Base-by-base conservation (phyloP, 352 stramenopile species). In the Phytophthora quininea region DNA sequence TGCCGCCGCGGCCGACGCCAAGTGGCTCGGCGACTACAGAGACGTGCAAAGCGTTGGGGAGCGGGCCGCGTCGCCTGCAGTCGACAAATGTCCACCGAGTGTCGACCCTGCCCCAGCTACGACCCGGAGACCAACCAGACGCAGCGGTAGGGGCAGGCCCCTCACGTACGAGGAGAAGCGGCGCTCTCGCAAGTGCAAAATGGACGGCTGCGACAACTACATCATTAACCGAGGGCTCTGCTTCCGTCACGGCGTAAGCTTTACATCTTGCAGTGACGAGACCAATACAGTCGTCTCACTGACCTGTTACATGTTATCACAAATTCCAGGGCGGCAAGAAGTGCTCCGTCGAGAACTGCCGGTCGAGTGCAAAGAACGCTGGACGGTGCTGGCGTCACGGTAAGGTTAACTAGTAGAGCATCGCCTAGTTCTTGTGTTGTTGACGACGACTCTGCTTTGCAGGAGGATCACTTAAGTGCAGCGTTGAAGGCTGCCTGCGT, bases 161-260 rank as follows among this genome's bases (percentile, higher is more conserved):
- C 62, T 70, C 33, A 57, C 40, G 35, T 37, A 62, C n/a, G 64
- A 74, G 45, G 62, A 80, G 59, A 81, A 82, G 62, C 73, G 65
- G 10, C 61, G 67, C 35, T 67, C 62, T 2, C 70, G 71, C 19
- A 48, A 67, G 49, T 86, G 77, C 61, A 77, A 70, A 45, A 38
- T 76, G 37, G 67, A 71, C 15, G 74, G 68, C 45, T 86, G 77
- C 40, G 48, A 68, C 31, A 78, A 77, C 49, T 86, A 86, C 64
- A 79, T 79, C 45, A 75, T 85, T 37, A 74, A 82, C 62, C 71
- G 71, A 37, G 77, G 77, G 1, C 65, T 80, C n/a, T 86, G 77
- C 62, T 80, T 79, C 19, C 67, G 72, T 37, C 77, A 86, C 35
- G 77, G 77, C 35, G 77, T 86, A 54, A 45, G 68, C 64, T 52